Base-by-base conservation (phyloP, 1,139 yeast genomes). In the Diutina sp. region DNA sequence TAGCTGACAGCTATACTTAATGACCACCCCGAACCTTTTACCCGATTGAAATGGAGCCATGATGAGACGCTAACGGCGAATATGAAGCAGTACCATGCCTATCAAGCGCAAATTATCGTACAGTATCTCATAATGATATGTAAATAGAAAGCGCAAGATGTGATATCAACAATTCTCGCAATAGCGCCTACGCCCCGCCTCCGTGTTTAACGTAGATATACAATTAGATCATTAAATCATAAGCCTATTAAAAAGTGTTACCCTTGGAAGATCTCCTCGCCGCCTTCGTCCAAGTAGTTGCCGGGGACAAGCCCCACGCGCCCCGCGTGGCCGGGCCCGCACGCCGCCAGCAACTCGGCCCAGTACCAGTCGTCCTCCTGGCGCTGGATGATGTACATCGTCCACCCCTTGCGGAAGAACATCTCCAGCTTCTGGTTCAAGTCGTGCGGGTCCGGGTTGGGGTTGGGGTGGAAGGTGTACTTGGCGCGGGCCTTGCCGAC, bases 361-460 rank as follows among this genome's bases (percentile, higher is more conserved):
- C 85, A 84, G 85, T 87, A 90, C 96, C 97, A 90, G 45, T 90
- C 90, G 65, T 90, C 96, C 57, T 86, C 91, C 67, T 89, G 95
- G 74, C 79, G 85, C 62, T 82, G 83, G 30, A 87, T 69, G 14
- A 90, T 81, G 60, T 83, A 77, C 68, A 90, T 72, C n/a, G 82
- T 67, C 74, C 90, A 95, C 57, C 86, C 87, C 65, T 87, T 87
- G 58, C 79, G 77, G 74, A 90, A 89, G 18, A 77, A 72, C 11
- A 89, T 77, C 64, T 90, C 97, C 55, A 88, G 93, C n/a, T 85
- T 85, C 56, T 87, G 85, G 29, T 83, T 85, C 16, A 47, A 16
- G 21, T 47, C 51, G 8, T 14, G 18, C 4, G 51, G 51, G 16
- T 47, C 51, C 25, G 51, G 51, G 38, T 47, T 47, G 38, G 51